A percentile compares a stretch with the other conserved stretches of the same genome.
Conservation (phyloP, 2,329 filamentous ascomycete species). For the Talaromyces sp. region DNA sequence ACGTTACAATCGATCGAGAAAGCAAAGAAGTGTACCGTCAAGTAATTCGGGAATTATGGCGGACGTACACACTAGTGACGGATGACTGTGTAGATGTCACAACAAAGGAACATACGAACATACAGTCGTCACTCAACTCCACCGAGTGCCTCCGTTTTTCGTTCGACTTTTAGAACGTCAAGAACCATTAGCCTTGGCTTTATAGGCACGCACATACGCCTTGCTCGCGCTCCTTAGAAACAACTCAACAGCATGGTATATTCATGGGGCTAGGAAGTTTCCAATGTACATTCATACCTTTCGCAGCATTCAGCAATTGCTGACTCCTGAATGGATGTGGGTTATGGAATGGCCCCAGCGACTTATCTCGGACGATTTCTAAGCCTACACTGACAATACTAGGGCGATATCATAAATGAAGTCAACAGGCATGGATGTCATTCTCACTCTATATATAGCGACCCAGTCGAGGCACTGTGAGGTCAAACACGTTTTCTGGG, state of each 20-base stretch:
- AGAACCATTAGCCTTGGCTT: constrained; percentile 12
- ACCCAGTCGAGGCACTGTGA: constrained; percentile 13
- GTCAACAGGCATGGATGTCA: neutral
- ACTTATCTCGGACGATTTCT: constrained; percentile 1
- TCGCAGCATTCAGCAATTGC: neutral
- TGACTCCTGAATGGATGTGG: constrained; percentile 10
- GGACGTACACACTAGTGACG: constrained; percentile 5
- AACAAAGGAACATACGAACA: constrained; percentile 14
- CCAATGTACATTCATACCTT: constrained; percentile 3
- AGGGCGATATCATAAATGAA: neutral
- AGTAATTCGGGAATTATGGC: neutral
- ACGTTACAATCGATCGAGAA: neutral
- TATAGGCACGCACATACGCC: constrained; percentile 10
- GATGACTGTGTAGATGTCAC: constrained; percentile 5
- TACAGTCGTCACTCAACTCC: constrained; percentile 5
- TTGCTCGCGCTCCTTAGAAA: constrained; percentile 5
- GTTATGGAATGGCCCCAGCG: constrained; percentile 16
- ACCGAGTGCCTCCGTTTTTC: constrained; percentile 11
- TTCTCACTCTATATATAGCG: constrained; percentile 5
- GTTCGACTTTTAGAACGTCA: constrained; percentile 6
- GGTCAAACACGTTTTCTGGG: constrained; percentile 36
- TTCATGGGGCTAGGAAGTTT: constrained; percentile 13
- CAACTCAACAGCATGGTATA: constrained; percentile 14
- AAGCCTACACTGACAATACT: neutral
- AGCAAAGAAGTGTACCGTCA: constrained; percentile 9